Conservation (phyloP, 2,329 filamentous ascomycete genomes). For the Hymenoscyphus repandus region DNA sequence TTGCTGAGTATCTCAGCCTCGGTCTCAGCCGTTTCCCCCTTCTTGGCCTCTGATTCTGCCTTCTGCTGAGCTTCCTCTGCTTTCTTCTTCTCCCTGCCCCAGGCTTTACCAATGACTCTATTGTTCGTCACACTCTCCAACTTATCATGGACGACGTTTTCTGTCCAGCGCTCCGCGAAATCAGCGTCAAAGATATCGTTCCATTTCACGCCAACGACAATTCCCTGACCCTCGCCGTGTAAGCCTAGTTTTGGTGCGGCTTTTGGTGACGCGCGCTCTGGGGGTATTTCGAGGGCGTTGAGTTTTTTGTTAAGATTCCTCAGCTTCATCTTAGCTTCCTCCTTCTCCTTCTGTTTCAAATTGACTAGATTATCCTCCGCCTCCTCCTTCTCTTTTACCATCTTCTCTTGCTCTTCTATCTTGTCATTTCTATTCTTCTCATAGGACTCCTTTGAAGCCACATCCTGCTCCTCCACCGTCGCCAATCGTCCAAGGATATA, state of each 20-base stretch:
- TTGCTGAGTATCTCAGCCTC: neutral
- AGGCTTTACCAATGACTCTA: neutral
- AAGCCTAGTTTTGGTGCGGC: neutral
- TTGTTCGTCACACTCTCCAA: conserved; percentile 7
- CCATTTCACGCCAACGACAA: conserved; percentile 22
- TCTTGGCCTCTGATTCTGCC: conserved; percentile 1
- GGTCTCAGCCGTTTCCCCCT: neutral
- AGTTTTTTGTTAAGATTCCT: neutral
- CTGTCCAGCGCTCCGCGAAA: conserved; percentile 33
- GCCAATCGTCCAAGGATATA: conserved; percentile 26
- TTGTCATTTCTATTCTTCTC: neutral
- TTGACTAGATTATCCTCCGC: neutral
- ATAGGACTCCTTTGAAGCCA: neutral
- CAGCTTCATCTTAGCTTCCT: neutral
- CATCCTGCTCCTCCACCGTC: neutral
- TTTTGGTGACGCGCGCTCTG: neutral
- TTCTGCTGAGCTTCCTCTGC: neutral
- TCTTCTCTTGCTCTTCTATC: neutral
- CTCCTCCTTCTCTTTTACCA: neutral
- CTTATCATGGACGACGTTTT: conserved; percentile 31
- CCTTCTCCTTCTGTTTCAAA: neutral
- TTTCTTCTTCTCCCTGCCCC: neutral
- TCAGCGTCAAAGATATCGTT: conserved; percentile 33
- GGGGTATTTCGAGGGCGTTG: neutral
- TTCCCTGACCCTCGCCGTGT: neutral